Conservation (phyloP, 768 basidiomycete species). For the Mycena galericulata region DNA sequence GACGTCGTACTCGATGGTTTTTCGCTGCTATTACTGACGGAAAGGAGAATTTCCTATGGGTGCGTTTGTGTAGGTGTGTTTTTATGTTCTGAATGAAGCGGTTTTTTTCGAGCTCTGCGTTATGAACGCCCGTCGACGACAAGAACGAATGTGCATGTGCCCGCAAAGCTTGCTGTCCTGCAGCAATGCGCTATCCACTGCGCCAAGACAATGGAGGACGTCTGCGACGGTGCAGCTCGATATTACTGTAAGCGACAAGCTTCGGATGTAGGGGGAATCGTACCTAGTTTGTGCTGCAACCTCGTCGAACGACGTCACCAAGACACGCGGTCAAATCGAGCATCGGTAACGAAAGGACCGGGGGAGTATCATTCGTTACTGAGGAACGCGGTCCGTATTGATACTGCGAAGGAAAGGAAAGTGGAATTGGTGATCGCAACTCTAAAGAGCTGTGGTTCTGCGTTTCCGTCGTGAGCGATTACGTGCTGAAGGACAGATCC, state of each 20-base stretch:
- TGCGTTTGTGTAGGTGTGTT: slow-evolving; percentile 43
- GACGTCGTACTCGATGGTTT: slow-evolving; percentile 17
- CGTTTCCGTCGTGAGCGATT: slow-evolving; percentile 46
- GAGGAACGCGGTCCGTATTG: slow-evolving; percentile 42
- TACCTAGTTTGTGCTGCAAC: slow-evolving; percentile 21
- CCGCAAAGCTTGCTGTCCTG: slow-evolving; percentile 34
- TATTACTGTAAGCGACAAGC: neutral
- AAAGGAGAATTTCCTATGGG: slow-evolving; percentile 30
- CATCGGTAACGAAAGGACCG: neutral
- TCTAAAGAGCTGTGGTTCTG: slow-evolving; percentile 43
- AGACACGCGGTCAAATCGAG: too few relatives aligned
- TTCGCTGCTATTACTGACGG: slow-evolving; percentile 42
- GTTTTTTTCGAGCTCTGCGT: slow-evolving; percentile 45
- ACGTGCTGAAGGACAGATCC: slow-evolving; percentile 51
- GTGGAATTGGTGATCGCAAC: slow-evolving; percentile 45
- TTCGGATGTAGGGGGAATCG: slow-evolving; percentile 13
- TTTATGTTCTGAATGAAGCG: slow-evolving; percentile 34
- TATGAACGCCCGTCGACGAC: slow-evolving; percentile 50
- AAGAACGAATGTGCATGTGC: slow-evolving; percentile 39
- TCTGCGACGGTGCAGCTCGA: neutral
- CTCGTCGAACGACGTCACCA: slow-evolving; percentile 4
- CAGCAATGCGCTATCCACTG: slow-evolving; percentile 28
- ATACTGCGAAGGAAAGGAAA: slow-evolving; percentile 46
- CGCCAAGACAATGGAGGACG: slow-evolving; percentile 13
- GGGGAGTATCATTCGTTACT: neutral